phyloP scores from a whole-genome alignment of 169 alveolate species.

The Plasmodium adleri region DNA sequence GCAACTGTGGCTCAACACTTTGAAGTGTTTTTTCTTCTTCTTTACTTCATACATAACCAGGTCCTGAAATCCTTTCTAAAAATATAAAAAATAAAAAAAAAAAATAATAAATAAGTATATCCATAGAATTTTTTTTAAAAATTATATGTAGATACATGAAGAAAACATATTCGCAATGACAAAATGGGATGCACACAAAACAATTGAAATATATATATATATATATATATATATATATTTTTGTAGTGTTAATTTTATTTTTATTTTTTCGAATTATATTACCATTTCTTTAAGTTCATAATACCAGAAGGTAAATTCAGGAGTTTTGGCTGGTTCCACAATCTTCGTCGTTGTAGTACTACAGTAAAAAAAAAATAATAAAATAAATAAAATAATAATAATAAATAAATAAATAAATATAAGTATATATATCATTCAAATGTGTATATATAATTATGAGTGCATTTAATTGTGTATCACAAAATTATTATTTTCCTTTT shows the following conservation, averaged over 20 bases:
- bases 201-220: background rate
- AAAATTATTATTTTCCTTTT: too few relatives aligned
- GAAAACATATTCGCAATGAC: background rate
- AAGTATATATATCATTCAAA: background rate
- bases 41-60: slow-evolving; percentile 83
- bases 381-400: background rate
- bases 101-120: background rate
- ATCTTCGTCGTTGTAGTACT: slow-evolving; percentile 35
- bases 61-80: slow-evolving; percentile 85
- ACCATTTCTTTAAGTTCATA: slow-evolving; percentile 70
- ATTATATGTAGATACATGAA: background rate
- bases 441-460: background rate
- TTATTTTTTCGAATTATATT: background rate
- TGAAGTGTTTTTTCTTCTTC: slow-evolving; percentile 81
- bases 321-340: slow-evolving; percentile 47
- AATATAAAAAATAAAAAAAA: background rate
- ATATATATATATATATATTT: background rate
- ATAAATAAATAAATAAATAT: background rate
- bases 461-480: too few relatives aligned
- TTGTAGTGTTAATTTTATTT: background rate
- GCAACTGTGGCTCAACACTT: slow-evolving; percentile 68
- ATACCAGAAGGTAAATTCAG: slow-evolving; percentile 53
- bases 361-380: background rate
- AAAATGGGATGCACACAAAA: too few relatives aligned
- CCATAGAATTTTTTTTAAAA: background rate